Evolutionary conservation across 2,329 filamentous ascomycete genomes (phyloP), one percentile per base, ranked within the genome.

Genomic region (Colletotrichum echinochloae): DNA sequence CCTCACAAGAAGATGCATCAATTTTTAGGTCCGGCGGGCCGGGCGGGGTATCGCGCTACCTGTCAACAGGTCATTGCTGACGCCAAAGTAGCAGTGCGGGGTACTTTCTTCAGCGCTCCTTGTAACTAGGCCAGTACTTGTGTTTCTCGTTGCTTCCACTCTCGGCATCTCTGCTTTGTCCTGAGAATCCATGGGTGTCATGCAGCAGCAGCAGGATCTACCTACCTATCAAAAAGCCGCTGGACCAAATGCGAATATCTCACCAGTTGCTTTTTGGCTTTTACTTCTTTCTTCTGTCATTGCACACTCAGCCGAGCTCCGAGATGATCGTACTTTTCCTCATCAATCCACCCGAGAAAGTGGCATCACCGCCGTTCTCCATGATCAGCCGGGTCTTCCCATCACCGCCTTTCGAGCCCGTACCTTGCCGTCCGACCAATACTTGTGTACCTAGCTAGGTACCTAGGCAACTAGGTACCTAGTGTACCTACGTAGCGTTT

Each of bases 11-110:
- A 55, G 64, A 62, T 68, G 60, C 66, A 59, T 60, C 54, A 55
- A 49, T 66, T 70, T 70, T 70, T 66, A 67, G 64, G 67, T 70
- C 67, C 57, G 57, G 67, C 67, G 64, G 67, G 62, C 66, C 66
- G 66, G 66, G 67, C 57, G 64, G 67, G 67, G 67, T 70, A 70
- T 28, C 33, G 39, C 52, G 51, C 67, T 56, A 70, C 33, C 64
- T 59, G 59, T 28, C 57, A 51, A 67, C 52, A 70, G 66, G 66
- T 70, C 66, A 55, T 66, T 54, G 11, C 54, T 44, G 39, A 39
- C 16, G 66, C 66, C 30, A 66, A 54, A 65, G 39, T 56, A 39
- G 66, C 66, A 55, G 62, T 59, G 66, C 66, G 62, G 64, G 67
- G 64, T 70, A 70, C 67, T 57, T 57, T 67, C 64, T 67, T 70